Evolutionary conservation across 768 basidiomycete species (phyloP).

Genomic region (Candolleomyces eurysporus): DNA sequence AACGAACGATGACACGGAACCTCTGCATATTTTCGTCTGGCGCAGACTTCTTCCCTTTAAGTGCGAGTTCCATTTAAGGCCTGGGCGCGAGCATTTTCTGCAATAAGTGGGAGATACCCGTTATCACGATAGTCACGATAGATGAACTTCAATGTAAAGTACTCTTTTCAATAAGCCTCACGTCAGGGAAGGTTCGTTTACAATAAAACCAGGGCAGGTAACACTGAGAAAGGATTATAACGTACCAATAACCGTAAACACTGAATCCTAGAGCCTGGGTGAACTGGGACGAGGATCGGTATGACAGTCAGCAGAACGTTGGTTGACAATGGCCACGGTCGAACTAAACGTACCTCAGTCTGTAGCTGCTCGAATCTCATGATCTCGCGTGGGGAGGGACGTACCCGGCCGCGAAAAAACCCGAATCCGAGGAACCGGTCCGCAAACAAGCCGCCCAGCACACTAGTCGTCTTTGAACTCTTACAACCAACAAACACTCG

Average conservation of each 20-base stretch:
- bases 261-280: not conserved
- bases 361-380: not conserved
- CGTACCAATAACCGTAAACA: constrained; percentile 4
- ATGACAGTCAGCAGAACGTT: not conserved
- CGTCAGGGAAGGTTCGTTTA: no score
- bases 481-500: constrained; percentile 18
- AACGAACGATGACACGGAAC: no score
- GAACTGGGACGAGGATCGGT: not conserved
- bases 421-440: constrained; percentile 39
- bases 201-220: not conserved
- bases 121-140: no score
- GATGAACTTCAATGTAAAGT: no score
- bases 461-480: constrained; percentile 35
- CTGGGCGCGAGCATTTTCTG: no score
- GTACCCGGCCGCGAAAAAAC: constrained; percentile 36
- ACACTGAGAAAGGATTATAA: no score
- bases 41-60: no score
- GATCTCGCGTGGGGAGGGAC: constrained; percentile 20
- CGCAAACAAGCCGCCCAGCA: constrained; percentile 36
- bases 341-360: not conserved
- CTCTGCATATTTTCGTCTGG: no score
- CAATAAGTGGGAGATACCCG: no score
- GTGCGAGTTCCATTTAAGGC: no score
- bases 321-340: not conserved
- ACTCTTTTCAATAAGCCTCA: no score